Percentiles rank a stretch among this genome's conserved stretches.
phyloP scores from a whole-genome alignment of 768 basidiomycete genomes.

The Vararia minispora region DNA sequence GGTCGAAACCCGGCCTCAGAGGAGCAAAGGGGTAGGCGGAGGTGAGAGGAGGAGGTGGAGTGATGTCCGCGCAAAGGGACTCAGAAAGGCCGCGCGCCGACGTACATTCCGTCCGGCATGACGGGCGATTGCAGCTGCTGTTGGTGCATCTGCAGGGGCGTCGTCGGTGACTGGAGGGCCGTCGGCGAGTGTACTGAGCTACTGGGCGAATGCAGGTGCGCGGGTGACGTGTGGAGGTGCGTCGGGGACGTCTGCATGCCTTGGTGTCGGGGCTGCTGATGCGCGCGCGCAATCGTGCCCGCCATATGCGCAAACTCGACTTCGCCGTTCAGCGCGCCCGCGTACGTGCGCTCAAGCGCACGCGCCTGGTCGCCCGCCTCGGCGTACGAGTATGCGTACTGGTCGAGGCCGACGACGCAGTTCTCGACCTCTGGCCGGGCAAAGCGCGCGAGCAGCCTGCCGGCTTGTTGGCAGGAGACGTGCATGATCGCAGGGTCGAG shows the following conservation, averaged over 20 bases:
- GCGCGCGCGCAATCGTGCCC: conserved; percentile 20
- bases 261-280: too few relatives aligned
- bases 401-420: conserved; percentile 78
- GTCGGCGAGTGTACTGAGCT: background rate
- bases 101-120: conserved; percentile 9
- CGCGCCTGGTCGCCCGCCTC: conserved; percentile 71
- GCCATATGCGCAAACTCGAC: conserved; percentile 31
- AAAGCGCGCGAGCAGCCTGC: conserved; percentile 68
- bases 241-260: too few relatives aligned
- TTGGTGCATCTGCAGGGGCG: background rate
- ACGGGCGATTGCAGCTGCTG: background rate
- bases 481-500: conserved; percentile 87
- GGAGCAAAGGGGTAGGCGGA: too few relatives aligned
- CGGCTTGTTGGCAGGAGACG: conserved; percentile 76
- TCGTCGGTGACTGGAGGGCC: conserved; percentile 1
- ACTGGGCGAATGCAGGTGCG: too few relatives aligned
- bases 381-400: conserved; percentile 83
- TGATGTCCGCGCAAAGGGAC: too few relatives aligned
- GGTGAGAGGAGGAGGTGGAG: too few relatives aligned
- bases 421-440: conserved; percentile 74
- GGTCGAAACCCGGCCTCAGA: too few relatives aligned
- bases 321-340: conserved; percentile 27
- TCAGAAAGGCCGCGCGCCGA: conserved; percentile 8
- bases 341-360: conserved; percentile 46
- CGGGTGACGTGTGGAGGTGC: too few relatives aligned